Base-by-base conservation (phyloP, 2,329 filamentous ascomycete genomes). In the Ophiocordyceps camponoti-saundersi region DNA sequence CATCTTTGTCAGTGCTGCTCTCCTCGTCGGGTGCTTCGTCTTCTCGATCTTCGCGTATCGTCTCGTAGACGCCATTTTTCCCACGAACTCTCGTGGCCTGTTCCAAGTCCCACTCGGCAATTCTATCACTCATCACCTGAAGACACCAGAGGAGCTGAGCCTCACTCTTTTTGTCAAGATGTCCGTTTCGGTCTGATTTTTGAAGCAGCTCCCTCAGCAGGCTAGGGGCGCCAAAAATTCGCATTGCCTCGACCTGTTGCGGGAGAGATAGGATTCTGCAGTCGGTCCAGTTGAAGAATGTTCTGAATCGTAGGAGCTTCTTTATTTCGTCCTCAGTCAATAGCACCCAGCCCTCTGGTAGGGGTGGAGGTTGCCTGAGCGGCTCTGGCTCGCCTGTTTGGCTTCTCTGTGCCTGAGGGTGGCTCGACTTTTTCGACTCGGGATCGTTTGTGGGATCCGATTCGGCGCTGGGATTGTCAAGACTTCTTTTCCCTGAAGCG, bases 271-370 rank as follows among this genome's bases (percentile, higher is more conserved):
- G 70, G 49, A 88, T 61, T 21, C 72, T 65, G 45, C 75, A 69
- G 62, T 85, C 79, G n/a, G 71, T 69, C 47, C 71, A 67, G 8
- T 82, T 81, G 48, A 86, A 69, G 50, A 71, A 67, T 53, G 75
- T 75, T 49, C 83, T 62, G 50, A 85, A 70, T 29, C 72, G 65
- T 49, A 79, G 66, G 44, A 90, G 60, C 44, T 71, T 65, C 56
- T 75, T 51, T 22, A 71, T 56, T 52, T 73, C 70, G 7, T 67
- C 60, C 46, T 71, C 62, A 42, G 55, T 64, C 41, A 74, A 56
- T 46, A 61, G 63, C 44, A 73, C 64, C 66, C 68, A 74, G 41
- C 69, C 70, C 22, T 66, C 61, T 1, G 68, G 67, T 15, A 69
- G 59, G 44, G 64, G 64, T 20, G 57, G 50, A 34, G 50, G 44